Percentiles rank a stretch among this genome's conserved stretches.
These are phyloP conservation scores for Lophiostoma macrostomum DNA, from an alignment of 495 filamentous ascomycete species.

Conservation along the genomic window DNA sequence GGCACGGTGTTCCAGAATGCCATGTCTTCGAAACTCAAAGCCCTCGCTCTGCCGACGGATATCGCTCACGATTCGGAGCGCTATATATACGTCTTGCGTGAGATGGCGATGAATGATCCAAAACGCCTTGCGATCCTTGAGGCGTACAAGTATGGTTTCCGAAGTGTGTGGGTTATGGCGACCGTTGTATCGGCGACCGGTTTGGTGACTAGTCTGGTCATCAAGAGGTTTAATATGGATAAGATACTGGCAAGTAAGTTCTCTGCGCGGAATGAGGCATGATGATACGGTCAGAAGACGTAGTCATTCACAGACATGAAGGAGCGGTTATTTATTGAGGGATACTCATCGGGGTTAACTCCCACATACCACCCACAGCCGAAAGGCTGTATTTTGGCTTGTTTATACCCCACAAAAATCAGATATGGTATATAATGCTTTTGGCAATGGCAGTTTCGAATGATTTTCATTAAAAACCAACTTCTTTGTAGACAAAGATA, in stretches of 20 bases:
- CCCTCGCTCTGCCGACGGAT: background rate
- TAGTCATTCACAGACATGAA: no score
- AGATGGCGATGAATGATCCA: background rate
- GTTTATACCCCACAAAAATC: no score
- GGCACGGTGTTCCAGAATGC: constrained; percentile 17
- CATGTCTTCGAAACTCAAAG: background rate
- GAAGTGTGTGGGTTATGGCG: constrained; percentile 3
- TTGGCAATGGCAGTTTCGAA: no score
- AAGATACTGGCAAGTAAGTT: constrained; percentile 1
- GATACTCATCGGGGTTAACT: no score
- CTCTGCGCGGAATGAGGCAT: no score
- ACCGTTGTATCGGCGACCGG: background rate
- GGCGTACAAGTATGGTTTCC: constrained; percentile 11
- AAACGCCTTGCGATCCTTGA: background rate
- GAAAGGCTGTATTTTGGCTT: no score
- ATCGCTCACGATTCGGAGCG: constrained; percentile 17
- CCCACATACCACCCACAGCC: no score
- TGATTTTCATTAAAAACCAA: no score
- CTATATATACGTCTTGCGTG: constrained; percentile 3
- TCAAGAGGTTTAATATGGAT: constrained; percentile 14
- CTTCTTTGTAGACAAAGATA: no score
- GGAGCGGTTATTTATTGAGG: no score
- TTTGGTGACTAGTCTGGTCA: background rate
- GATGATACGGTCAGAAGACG: no score
- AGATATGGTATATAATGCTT: no score